phyloP scores from a whole-genome alignment of 371 early-diverging fungal genomes.

The Apophysomyces sp. region DNA sequence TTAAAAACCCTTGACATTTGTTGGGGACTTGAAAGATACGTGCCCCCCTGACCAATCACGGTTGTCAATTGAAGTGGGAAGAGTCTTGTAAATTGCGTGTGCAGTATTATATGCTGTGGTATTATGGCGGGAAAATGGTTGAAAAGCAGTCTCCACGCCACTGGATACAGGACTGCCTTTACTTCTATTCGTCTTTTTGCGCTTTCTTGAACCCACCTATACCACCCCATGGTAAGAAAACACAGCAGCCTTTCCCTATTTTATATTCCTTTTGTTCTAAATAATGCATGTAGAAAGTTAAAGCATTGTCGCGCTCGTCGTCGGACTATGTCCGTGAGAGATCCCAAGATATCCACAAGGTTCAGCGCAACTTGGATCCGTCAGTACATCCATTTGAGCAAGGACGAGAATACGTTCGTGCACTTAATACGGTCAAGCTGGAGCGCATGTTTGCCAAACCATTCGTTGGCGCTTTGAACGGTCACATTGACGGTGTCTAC shows the following conservation, averaged over 20 bases:
- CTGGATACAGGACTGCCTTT: background rate
- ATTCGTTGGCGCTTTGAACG: constrained; percentile 87
- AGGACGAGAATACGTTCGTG: constrained; percentile 97
- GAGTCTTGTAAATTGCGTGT: no score
- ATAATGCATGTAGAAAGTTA: constrained; percentile 73
- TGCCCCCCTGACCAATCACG: no score
- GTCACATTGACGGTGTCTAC: constrained; percentile 98
- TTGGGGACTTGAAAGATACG: no score
- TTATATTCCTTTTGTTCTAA: background rate
- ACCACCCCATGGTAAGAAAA: background rate
- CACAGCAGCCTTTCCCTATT: background rate
- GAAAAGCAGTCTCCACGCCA: no score
- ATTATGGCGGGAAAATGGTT: no score
- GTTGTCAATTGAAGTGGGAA: no score
- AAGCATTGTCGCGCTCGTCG: constrained; percentile 82
- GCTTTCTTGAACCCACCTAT: no score
- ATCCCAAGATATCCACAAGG: constrained; percentile 81
- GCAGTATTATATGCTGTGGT: no score
- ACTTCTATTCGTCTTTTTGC: background rate
- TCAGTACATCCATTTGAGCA: constrained; percentile 92
- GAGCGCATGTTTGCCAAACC: constrained; percentile 99
- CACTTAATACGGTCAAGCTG: constrained; percentile 95
- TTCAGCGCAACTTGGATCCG: constrained; percentile 94
- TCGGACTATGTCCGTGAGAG: constrained; percentile 84
- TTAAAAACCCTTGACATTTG: no score